Percentiles rank a stretch among this genome's conserved stretches.
phyloP scores from a whole-genome alignment of 2,329 filamentous ascomycete species.

The Aspergillus pseudoglaucus region DNA sequence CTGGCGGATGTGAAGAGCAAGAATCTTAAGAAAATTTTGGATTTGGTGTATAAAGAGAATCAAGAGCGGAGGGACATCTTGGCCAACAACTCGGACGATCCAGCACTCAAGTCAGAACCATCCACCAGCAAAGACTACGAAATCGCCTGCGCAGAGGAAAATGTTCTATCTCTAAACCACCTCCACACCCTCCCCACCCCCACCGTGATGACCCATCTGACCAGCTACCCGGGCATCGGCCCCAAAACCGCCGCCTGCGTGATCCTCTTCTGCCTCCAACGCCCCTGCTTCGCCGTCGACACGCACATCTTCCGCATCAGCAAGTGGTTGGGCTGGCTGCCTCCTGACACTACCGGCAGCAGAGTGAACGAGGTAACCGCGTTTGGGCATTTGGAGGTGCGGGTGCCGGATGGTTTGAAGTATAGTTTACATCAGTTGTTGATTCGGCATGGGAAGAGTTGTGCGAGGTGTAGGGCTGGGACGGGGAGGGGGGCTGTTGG shows the following conservation, averaged over 20 bases:
- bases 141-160: conserved; percentile 50
- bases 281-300: conserved; percentile 59
- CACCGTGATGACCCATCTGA: conserved; percentile 52
- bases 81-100: conserved; percentile 39
- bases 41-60: conserved; percentile 66
- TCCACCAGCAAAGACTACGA: conserved; percentile 50
- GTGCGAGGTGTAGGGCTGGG: conserved; percentile 54
- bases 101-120: conserved; percentile 30
- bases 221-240: conserved; percentile 57
- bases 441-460: conserved; percentile 57
- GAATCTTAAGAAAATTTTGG: conserved; percentile 66
- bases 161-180: conserved; percentile 60
- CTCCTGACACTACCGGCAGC: conserved; percentile 25
- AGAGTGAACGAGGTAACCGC: conserved; percentile 43
- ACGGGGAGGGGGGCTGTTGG: conserved; percentile 55
- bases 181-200: conserved; percentile 50
- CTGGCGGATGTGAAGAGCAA: conserved; percentile 64
- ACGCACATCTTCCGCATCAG: conserved; percentile 60
- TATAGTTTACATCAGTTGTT: conserved; percentile 58
- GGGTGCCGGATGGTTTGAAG: conserved; percentile 56
- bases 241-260: conserved; percentile 63
- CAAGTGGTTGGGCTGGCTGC: conserved; percentile 58
- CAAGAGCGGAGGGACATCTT: conserved; percentile 49
- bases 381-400: conserved; percentile 55
- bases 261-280: conserved; percentile 57